Evolutionary conservation across 1,139 yeast species (phyloP).

Genomic region (Magnusiomyces ingens): DNA sequence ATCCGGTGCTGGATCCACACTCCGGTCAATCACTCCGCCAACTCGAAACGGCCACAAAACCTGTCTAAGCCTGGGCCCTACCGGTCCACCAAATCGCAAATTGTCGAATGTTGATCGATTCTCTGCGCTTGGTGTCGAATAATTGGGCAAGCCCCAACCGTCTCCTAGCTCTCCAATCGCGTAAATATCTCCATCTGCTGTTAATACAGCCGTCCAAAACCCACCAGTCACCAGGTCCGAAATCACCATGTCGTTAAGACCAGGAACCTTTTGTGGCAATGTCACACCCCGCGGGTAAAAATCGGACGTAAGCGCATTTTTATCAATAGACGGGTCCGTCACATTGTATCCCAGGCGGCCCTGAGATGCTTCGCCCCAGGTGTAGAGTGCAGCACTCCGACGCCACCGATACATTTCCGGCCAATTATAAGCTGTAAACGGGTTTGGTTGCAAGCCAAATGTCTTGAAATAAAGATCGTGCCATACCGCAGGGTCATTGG

Average conservation of each 20-base stretch:
- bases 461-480: slow-evolving; percentile 25
- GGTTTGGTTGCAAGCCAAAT: slow-evolving; percentile 26
- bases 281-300: slow-evolving; percentile 9
- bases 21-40: not conserved
- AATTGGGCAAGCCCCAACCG: not conserved
- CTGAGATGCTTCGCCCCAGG: slow-evolving; percentile 56
- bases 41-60: not conserved
- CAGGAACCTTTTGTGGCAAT: slow-evolving; percentile 23
- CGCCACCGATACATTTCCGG: slow-evolving; percentile 43
- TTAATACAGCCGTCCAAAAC: slow-evolving; percentile 53
- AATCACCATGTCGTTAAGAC: slow-evolving; percentile 36
- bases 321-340: too few species aligned
- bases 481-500: slow-evolving; percentile 28
- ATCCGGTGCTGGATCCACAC: not conserved
- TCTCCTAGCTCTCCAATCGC: slow-evolving; percentile 23
- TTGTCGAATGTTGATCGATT: not conserved
- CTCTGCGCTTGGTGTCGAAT: too few species aligned
- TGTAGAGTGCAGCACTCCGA: slow-evolving; percentile 41
- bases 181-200: slow-evolving; percentile 23
- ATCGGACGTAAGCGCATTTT: too few species aligned
- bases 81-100: slow-evolving; percentile 2
- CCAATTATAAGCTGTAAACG: slow-evolving; percentile 39
- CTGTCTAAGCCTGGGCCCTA: not conserved
- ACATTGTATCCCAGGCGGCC: slow-evolving; percentile 51
- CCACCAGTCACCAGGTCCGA: slow-evolving; percentile 63